Evolutionary conservation across 2,329 filamentous ascomycete genomes (phyloP), one percentile per base, ranked within the genome.

Genomic region (Neonectria magnoliae): DNA sequence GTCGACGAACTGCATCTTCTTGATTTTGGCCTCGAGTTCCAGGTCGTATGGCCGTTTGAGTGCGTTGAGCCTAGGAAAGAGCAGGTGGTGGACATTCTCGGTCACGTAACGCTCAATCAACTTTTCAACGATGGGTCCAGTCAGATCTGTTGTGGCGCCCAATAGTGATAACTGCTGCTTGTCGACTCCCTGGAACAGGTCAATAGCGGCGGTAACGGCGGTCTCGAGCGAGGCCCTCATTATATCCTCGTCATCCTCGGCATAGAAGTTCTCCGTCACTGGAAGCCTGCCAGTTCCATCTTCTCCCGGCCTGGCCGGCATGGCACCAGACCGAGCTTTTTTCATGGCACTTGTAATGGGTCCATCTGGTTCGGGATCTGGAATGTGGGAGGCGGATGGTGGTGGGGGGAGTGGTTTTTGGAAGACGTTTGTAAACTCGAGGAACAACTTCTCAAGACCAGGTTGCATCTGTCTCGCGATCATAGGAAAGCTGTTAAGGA

Each of bases 391-490:
- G 18, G 89, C 85, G 1, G 89, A 89, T 1, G 88, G 92, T 1
- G 92, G 91, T 16, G 91, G 91, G 3, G 93, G 93, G 6, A 97
- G 79, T 6, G 93, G 93, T 74, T 92, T 94, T 69, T 97, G 93
- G 70, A 98, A 91, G 59, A 95, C 92, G 48, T 88, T 88, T 6
- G 89, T 91, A 77, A 99, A 98, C 72, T 98, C 94, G 65, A 91
- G 90, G 75, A 98, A 97, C 27, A 98, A 82, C 73, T 90, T 91
- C 75, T 99, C 95, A 36, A 99, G 81, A 0, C 96, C 96, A 2
- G 91, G 88, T 72, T 98, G 94, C 94, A 99, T 97, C 79, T 99
- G 96, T 64, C 93, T 88, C 25, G 94, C 94, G 72, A 99, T 98
- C 88, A 97, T 92, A 1, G 96, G 96, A 70, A 98, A 99, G 72